Evolutionary conservation across 2,329 filamentous ascomycete species (phyloP), one percentile per base, ranked within the genome.

Genomic region (Trichophyton equinum): DNA sequence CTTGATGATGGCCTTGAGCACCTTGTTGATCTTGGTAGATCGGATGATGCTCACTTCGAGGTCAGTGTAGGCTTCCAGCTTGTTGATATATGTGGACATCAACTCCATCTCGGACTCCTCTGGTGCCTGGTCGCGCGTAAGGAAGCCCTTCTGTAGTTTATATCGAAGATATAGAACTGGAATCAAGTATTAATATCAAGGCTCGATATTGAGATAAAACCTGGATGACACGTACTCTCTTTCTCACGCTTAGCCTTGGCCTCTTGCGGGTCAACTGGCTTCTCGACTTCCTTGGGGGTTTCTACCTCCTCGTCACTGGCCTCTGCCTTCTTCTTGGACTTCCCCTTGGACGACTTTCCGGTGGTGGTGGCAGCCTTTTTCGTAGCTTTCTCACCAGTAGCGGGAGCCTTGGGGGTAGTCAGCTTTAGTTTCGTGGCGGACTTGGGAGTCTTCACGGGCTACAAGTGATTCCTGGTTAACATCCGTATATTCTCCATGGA

Each of bases 11-110:
- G 87, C 91, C 78, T 95, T 96, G 61, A 99, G 81, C 9, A 99
- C 92, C 78, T 99, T 99, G 83, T 97, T 92, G 75, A 99, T 96
- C 81, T 97, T 99, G 64, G 94, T 99, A 13, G 78, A 80, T 65
- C 89, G 85, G 69, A 97, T 96, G 68, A 96, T 94, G 66, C 85
- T 85, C 33, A 88, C 89, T 72, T 97, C 92, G 3, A 97, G 82
- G 65, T 95, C 88, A 1, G 83, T 73, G 79, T 84, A 86, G 6
- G 80, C 82, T 76, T 99, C 94, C 4, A 99, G 82, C 73, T 95
- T 89, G 33, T 80, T 82, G 67, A 77, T 75, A 63, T 73, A 76
- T 42, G 65, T 70, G 8, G 74, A 74, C 74, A 78, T 77, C 38
- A 70, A 66, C 0, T 71, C 72, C 76, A 78, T 78, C 62, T 79